Evolutionary conservation across 176 grass and related monocot species (phyloP).

Genomic region (Eragrostis nindensis): DNA sequence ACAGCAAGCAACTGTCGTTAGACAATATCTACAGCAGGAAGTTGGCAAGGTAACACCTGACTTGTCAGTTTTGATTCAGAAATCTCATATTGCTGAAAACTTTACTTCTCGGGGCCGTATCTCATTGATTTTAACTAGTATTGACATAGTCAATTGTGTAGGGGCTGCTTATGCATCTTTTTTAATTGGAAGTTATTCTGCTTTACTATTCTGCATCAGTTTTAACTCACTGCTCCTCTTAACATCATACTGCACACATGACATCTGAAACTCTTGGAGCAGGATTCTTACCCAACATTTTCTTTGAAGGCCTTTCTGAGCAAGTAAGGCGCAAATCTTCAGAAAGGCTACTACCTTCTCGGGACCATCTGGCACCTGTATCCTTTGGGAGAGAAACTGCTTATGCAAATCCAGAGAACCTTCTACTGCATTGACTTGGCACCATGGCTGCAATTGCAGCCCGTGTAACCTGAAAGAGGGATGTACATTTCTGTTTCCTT

Average conservation of each 20-base stretch:
- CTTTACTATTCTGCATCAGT: conserved; percentile 6
- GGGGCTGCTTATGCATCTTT: background rate
- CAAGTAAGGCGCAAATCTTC: conserved; percentile 58
- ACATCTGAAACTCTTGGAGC: conserved; percentile 62
- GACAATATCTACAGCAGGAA: conserved; percentile 82
- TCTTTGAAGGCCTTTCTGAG: conserved; percentile 92
- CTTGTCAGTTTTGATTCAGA: background rate
- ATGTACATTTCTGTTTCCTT: conserved; percentile 14
- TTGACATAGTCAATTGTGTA: background rate
- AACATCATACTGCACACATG: conserved; percentile 36
- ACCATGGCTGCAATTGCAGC: conserved; percentile 11
- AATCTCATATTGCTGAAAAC: background rate
- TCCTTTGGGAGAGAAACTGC: background rate
- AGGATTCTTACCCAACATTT: conserved; percentile 90
- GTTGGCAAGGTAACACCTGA: conserved; percentile 66
- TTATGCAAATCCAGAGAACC: conserved; percentile 32
- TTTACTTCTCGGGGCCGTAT: background rate
- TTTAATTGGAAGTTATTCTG: background rate
- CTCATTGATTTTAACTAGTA: background rate
- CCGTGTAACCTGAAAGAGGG: conserved; percentile 39
- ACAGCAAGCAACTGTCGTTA: conserved; percentile 81
- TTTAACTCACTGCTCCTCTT: background rate
- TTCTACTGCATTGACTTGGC: conserved; percentile 7
- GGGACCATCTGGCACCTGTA: background rate
- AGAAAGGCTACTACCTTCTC: conserved; percentile 6